Conservation (phyloP, 257 asterid genomes). For the Phtheirospermum japonicum region DNA sequence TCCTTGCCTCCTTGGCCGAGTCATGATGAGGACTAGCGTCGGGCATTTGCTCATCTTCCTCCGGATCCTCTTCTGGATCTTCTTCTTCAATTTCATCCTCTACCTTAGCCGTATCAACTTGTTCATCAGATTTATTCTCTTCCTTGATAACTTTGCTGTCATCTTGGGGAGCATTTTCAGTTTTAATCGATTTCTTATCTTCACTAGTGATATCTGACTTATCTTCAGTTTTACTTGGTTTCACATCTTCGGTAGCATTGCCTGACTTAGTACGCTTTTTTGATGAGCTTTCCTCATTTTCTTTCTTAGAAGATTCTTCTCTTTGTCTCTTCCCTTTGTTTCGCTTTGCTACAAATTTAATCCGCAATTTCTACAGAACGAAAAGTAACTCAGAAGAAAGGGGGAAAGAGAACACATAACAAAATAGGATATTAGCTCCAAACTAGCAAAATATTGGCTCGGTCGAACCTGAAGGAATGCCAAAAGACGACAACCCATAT, state of each 20-base stretch:
- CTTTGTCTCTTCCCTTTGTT: slow-evolving; percentile 72
- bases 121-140: slow-evolving; percentile 34
- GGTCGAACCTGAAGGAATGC: slow-evolving; percentile 79
- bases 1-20: slow-evolving; percentile 47
- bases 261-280: slow-evolving; percentile 56
- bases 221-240: slow-evolving; percentile 29
- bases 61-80: slow-evolving; percentile 63
- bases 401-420: neutral
- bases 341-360: slow-evolving; percentile 50
- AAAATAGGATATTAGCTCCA: slow-evolving; percentile 2
- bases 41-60: slow-evolving; percentile 57
- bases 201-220: slow-evolving; percentile 32
- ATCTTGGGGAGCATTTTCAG: slow-evolving; percentile 24
- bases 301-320: slow-evolving; percentile 51
- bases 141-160: slow-evolving; percentile 35
- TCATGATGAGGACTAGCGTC: slow-evolving; percentile 42
- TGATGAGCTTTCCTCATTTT: slow-evolving; percentile 44
- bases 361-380: slow-evolving; percentile 57
- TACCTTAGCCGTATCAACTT: slow-evolving; percentile 35
- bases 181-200: slow-evolving; percentile 34
- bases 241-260: slow-evolving; percentile 34
- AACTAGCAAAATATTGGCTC: slow-evolving; percentile 19
- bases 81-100: slow-evolving; percentile 48
- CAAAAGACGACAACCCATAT: slow-evolving; percentile 86
- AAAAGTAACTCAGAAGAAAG: slow-evolving; percentile 15